A percentile compares a stretch with the other conserved stretches of the same genome.
These are phyloP conservation scores for Candida pseudoviswanathii DNA, from an alignment of 1,139 yeast species.

Conservation along the genomic window DNA sequence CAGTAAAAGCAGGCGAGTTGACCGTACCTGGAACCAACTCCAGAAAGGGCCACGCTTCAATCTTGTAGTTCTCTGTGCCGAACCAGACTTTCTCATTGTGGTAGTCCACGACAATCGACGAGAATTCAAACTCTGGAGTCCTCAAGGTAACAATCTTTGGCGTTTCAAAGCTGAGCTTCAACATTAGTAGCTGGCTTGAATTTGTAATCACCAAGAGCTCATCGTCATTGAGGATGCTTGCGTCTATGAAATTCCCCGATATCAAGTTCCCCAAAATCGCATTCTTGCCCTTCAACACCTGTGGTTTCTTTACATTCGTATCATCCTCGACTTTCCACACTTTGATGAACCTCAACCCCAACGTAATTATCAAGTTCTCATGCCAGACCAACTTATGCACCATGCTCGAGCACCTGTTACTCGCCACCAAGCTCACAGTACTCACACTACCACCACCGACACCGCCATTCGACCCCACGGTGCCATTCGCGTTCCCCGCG, in stretches of 20 bases:
- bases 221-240: slow-evolving; percentile 34
- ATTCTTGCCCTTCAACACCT: slow-evolving; percentile 57
- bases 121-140: slow-evolving; percentile 19
- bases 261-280: slow-evolving; percentile 53
- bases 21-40: slow-evolving; percentile 16
- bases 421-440: slow-evolving; percentile 33
- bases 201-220: slow-evolving; percentile 48
- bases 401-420: slow-evolving; percentile 62
- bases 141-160: slow-evolving; percentile 24
- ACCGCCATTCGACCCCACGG: too few relatives aligned
- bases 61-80: slow-evolving; percentile 15
- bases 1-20: not conserved
- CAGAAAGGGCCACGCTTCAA: slow-evolving; percentile 14
- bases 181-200: slow-evolving; percentile 39
- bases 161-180: slow-evolving; percentile 28
- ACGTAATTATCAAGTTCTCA: slow-evolving; percentile 47
- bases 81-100: slow-evolving; percentile 26
- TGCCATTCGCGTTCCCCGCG: too few relatives aligned
- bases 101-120: slow-evolving; percentile 25
- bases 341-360: slow-evolving; percentile 61
- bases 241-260: slow-evolving; percentile 48
- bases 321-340: slow-evolving; percentile 51
- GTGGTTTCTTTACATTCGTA: slow-evolving; percentile 16
- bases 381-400: slow-evolving; percentile 61
- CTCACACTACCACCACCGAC: slow-evolving; percentile 11